Evolutionary conservation across 164 flowering plant species (phyloP).

Genomic region (Vitis amurensis): DNA sequence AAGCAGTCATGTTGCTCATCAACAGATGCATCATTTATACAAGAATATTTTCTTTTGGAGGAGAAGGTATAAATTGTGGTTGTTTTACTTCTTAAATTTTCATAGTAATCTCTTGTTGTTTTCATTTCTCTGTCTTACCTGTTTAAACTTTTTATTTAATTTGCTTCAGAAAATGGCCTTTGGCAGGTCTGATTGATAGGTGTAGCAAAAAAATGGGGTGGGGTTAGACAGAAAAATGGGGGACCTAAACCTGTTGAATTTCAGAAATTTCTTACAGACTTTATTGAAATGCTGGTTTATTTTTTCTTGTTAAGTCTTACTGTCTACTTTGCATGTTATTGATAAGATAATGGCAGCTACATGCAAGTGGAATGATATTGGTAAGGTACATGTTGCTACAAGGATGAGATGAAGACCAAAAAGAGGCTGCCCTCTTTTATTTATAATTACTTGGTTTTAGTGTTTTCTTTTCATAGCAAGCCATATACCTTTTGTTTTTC

Average conservation of each 20-base stretch:
- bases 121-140: neutral
- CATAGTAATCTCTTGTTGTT: neutral
- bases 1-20: constrained; percentile 85
- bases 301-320: too few species aligned
- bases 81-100: neutral
- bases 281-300: too few species aligned
- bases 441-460: neutral
- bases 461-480: neutral
- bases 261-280: too few species aligned
- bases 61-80: constrained; percentile 56
- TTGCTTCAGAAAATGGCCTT: neutral
- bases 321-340: too few species aligned
- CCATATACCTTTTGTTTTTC: too few species aligned
- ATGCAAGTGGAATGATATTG: neutral
- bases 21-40: constrained; percentile 77
- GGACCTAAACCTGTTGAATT: too few species aligned
- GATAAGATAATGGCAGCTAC: too few species aligned
- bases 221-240: neutral
- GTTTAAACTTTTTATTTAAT: neutral
- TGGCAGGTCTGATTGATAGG: neutral
- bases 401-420: neutral
- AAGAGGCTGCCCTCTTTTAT: neutral
- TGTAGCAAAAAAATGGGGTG: too few species aligned
- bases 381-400: neutral
- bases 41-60: constrained; percentile 69